Conservation (phyloP, 2,329 filamentous ascomycete genomes). For the Seiridium cupressi region DNA sequence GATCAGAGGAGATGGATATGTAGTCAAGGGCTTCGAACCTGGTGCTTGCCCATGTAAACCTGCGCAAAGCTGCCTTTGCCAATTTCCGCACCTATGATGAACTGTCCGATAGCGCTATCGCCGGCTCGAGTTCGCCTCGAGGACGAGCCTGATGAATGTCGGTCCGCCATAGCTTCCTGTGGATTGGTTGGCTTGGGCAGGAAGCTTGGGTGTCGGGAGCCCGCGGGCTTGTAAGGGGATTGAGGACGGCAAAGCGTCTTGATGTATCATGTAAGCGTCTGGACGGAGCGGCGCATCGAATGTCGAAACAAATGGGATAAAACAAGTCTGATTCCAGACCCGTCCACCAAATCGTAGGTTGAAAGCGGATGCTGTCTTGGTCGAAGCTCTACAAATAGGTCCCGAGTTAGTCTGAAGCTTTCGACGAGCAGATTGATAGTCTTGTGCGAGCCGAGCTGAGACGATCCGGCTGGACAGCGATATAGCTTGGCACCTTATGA, state of each 20-base stretch:
- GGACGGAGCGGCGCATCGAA: constrained; percentile 6
- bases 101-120: constrained; percentile 64
- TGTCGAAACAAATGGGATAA: background rate
- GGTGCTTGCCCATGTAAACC: constrained; percentile 84
- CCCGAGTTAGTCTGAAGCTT: background rate
- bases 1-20: constrained; percentile 3
- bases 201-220: constrained; percentile 26
- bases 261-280: constrained; percentile 27
- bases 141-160: constrained; percentile 22
- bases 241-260: constrained; percentile 21
- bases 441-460: background rate
- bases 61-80: constrained; percentile 97
- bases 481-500: no score
- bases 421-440: background rate
- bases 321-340: background rate
- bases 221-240: constrained; percentile 29
- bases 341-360: background rate
- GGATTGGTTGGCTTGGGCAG: constrained; percentile 27
- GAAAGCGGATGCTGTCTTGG: background rate
- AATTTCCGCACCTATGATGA: constrained; percentile 83
- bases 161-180: constrained; percentile 32
- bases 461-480: no score
- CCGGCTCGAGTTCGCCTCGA: constrained; percentile 33
- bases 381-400: background rate
- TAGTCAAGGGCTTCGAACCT: constrained; percentile 54